phyloP scores from a whole-genome alignment of 2,329 filamentous ascomycete species.

The Colletotrichum cuscutae region DNA sequence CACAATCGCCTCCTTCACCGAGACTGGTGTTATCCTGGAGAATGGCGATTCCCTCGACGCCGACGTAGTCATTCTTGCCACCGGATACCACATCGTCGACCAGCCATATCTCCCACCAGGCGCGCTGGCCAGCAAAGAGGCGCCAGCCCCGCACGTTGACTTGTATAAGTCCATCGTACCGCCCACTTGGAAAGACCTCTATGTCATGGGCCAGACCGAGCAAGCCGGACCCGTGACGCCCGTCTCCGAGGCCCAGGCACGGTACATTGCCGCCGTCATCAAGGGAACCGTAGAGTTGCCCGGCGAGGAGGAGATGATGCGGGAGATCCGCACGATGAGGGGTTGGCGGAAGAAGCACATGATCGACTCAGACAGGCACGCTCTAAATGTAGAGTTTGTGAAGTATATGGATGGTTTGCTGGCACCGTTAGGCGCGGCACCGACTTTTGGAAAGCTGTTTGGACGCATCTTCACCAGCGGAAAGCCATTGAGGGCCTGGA shows the following conservation, averaged over 20 bases:
- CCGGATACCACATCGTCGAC: constrained; percentile 50
- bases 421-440: constrained; percentile 44
- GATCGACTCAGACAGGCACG: constrained; percentile 45
- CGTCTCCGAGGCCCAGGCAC: constrained; percentile 46
- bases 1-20: constrained; percentile 42
- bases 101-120: constrained; percentile 43
- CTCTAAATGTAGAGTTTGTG: constrained; percentile 40
- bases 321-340: constrained; percentile 40
- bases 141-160: constrained; percentile 40
- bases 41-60: constrained; percentile 51
- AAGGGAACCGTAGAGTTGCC: constrained; percentile 41
- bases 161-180: constrained; percentile 46
- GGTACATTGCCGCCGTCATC: constrained; percentile 45
- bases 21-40: constrained; percentile 49
- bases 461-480: constrained; percentile 39
- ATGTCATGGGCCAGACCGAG: constrained; percentile 46
- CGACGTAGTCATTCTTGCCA: constrained; percentile 61
- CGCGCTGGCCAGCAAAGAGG: constrained; percentile 36
- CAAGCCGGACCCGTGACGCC: constrained; percentile 44
- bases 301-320: constrained; percentile 39
- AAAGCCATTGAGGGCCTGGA: constrained; percentile 40
- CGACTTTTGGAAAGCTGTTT: constrained; percentile 43
- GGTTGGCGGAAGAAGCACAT: constrained; percentile 41
- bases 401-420: constrained; percentile 47
- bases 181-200: constrained; percentile 44